Evolutionary conservation across 1,284 basidiomycete genomes (phyloP).

Genomic region (Cerioporus squamosus): DNA sequence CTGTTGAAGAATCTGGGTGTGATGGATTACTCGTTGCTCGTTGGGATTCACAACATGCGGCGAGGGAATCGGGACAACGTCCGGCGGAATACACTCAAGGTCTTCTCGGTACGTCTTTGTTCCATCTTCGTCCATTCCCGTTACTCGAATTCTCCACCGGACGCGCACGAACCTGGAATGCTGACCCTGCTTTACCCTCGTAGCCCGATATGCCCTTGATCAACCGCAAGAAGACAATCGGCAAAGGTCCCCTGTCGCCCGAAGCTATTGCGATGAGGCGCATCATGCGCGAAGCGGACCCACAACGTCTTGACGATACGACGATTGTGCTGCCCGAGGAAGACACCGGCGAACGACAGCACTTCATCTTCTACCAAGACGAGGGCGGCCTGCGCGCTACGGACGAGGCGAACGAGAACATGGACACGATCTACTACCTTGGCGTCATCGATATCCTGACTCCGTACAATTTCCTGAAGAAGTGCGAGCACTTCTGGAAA

Average conservation of each 20-base stretch:
- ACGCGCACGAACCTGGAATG: not conserved
- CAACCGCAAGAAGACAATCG: conserved; percentile 59
- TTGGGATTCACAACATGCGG: conserved; percentile 93
- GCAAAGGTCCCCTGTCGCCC: conserved; percentile 59
- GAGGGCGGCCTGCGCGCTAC: conserved; percentile 94
- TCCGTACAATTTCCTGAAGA: conserved; percentile 83
- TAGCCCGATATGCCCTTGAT: conserved; percentile 69
- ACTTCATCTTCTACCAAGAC: conserved; percentile 96
- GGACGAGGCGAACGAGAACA: conserved; percentile 77
- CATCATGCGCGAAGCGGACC: conserved; percentile 85
- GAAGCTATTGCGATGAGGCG: conserved; percentile 86
- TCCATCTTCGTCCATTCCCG: not conserved
- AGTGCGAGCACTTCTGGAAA: conserved; percentile 92
- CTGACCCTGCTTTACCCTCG: conserved; percentile 8
- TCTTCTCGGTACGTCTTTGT: conserved; percentile 79
- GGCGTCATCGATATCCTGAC: conserved; percentile 96
- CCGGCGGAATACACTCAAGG: conserved; percentile 86
- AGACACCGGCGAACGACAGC: conserved; percentile 74
- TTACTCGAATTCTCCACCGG: too few relatives aligned
- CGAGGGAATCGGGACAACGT: conserved; percentile 93
- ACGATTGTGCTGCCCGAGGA: conserved; percentile 72
- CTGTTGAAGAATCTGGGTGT: conserved; percentile 85
- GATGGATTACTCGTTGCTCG: conserved; percentile 96
- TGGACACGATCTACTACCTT: conserved; percentile 91
- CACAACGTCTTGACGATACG: conserved; percentile 67